Evolutionary conservation across 2,329 filamentous ascomycete genomes (phyloP).

Genomic region (Knufia fluminis): DNA sequence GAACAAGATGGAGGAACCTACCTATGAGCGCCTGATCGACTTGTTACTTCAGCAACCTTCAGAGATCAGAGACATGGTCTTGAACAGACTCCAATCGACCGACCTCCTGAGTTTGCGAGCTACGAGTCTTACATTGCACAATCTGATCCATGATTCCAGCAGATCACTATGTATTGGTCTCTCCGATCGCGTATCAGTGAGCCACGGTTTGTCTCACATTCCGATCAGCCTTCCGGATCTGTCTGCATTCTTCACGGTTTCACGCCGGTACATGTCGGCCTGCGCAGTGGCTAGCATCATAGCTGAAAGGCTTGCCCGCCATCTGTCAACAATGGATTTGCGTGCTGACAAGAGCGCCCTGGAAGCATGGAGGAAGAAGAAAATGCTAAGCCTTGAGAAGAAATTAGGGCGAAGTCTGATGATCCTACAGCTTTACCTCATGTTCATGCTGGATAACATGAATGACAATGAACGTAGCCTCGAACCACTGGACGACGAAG

Average conservation of each 20-base stretch:
- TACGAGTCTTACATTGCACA: slow-evolving; percentile 4
- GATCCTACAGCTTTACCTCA: slow-evolving; percentile 4
- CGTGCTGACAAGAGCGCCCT: neutral
- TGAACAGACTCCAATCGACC: slow-evolving; percentile 4
- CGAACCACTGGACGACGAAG: neutral
- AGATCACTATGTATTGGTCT: slow-evolving; percentile 7
- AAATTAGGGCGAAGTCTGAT: neutral
- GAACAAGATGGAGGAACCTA: neutral
- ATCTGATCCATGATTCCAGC: slow-evolving; percentile 10
- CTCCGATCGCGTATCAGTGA: neutral
- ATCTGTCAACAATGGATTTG: neutral
- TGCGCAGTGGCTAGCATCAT: slow-evolving; percentile 2
- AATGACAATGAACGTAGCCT: slow-evolving; percentile 1
- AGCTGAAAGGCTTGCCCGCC: neutral
- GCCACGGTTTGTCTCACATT: slow-evolving; percentile 1
- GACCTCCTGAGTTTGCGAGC: slow-evolving; percentile 10
- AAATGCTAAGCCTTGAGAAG: neutral
- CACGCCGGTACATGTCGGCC: neutral
- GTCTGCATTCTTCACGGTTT: neutral
- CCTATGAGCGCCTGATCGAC: neutral
- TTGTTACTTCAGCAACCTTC: slow-evolving; percentile 9
- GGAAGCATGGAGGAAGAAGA: slow-evolving; percentile 2
- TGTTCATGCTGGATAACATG: neutral
- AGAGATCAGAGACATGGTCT: slow-evolving; percentile 7
- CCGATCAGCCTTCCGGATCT: neutral